Base-by-base conservation (phyloP, 2,329 filamentous ascomycete genomes). In the Cercospora sesami region DNA sequence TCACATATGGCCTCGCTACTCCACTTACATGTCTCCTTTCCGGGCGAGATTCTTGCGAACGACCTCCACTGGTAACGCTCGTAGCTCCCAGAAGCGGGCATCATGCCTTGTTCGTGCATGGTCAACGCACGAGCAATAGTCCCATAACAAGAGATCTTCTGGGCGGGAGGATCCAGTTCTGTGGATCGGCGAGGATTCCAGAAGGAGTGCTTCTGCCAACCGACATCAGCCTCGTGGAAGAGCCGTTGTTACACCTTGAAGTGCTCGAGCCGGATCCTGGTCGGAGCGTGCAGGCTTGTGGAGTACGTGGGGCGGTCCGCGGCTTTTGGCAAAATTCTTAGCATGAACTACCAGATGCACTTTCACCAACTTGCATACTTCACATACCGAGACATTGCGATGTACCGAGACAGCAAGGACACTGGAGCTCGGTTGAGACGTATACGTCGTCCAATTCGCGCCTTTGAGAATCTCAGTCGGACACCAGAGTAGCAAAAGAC, bases 141-240 rank as follows among this genome's bases (percentile, higher is more conserved):
- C 18, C 61, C 21, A 59, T 36, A 48, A 28, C 36, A 21, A 36
- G 23, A 16, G 42, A 14, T 45, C 26, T 21, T 53, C 30, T 21
- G 28, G 26, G 10, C 18, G 48, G 42, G 8, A 26, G 45, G 55
- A 45, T 48, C 60, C 65, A 51, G 28, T 39, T 26, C 36, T 48
- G 33, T 60, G 39, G 51, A 48, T 67, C 65, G 65, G 65, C 51
- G 45, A 58, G 60, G 30, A 28, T 57, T 67, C 60, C 65, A 63
- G 60, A 67, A 67, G 30, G 26, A 62, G 65, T 57, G 42, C 55
- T 18, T 63, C n/a, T 28, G 60, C 65, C 65, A 67, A 67, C 51
- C 65, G 65, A 67, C 51, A 45, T 62, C 36, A 36, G 58, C 59
- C 59, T 48, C 51, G 62, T 33, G 8, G 12, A 53, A 45, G 26